Conservation (phyloP, 2,329 filamentous ascomycete species). For the Talaromyces sp. region DNA sequence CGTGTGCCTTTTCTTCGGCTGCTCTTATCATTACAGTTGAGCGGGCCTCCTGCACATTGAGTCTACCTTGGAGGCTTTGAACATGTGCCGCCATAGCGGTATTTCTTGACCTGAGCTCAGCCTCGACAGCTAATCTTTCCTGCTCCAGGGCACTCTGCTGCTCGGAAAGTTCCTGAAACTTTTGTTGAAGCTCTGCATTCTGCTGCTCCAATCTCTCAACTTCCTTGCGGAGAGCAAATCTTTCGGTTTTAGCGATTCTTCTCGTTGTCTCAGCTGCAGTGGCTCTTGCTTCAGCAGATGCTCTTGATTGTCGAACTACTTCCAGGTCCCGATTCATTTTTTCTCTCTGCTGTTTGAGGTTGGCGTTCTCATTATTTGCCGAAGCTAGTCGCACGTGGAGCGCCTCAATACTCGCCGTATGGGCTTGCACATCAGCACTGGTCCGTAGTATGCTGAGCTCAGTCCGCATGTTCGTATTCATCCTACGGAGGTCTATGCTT, state of each 20-base stretch:
- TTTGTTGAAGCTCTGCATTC: neutral
- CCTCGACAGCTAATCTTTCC: neutral
- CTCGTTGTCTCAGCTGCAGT: neutral
- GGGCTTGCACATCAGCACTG: neutral
- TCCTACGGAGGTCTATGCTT: neutral
- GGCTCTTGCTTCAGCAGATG: neutral
- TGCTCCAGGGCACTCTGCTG: neutral
- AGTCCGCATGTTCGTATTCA: neutral
- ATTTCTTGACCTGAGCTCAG: neutral
- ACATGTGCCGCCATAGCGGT: neutral
- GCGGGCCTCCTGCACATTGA: neutral
- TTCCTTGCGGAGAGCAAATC: neutral
- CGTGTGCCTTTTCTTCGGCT: neutral
- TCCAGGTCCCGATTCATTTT: neutral
- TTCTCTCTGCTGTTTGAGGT: neutral
- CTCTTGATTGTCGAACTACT: neutral
- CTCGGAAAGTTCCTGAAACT: neutral
- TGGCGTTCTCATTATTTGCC: neutral
- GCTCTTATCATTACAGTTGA: neutral
- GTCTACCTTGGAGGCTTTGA: neutral
- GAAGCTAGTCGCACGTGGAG: neutral
- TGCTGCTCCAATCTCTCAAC: neutral
- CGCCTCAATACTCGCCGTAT: neutral
- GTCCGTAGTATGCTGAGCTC: slow-evolving; percentile 1
- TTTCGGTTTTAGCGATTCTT: neutral